Conservation (phyloP, 495 filamentous ascomycete genomes). For the Talaromyces ruber region DNA sequence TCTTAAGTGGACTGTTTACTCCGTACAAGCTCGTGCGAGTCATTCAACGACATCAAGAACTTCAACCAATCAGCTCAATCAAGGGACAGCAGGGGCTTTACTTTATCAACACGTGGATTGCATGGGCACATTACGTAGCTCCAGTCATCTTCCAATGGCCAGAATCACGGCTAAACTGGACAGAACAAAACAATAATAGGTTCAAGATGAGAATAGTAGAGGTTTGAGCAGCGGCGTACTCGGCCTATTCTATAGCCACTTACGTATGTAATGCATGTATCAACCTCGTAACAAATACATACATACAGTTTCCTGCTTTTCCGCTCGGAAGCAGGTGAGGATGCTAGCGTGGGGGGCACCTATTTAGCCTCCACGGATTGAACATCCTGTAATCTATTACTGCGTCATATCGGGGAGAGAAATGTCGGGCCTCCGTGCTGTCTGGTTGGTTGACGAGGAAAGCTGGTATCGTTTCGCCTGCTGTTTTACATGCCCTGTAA, state of each 20-base stretch:
- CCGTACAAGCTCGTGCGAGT: not conserved
- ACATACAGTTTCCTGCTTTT: not conserved
- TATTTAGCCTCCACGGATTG: not conserved
- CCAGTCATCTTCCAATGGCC: no score
- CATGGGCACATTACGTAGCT: not conserved
- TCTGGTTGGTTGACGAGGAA: not conserved
- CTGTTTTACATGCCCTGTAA: not conserved
- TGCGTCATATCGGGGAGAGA: not conserved
- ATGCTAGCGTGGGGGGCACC: constrained; percentile 1
- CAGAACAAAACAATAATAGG: no score
- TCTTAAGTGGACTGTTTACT: not conserved
- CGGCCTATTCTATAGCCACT: no score
- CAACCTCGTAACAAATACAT: not conserved
- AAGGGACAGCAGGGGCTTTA: not conserved
- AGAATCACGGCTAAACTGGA: not conserved
- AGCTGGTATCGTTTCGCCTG: not conserved
- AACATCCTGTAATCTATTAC: not conserved
- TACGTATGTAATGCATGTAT: not conserved
- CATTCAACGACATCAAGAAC: not conserved
- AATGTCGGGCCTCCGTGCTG: not conserved
- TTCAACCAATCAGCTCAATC: not conserved
- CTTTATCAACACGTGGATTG: not conserved
- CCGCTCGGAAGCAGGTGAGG: not conserved
- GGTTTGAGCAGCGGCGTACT: no score
- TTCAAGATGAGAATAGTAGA: no score